phyloP scores from a whole-genome alignment of 345 rosid genomes.

The Salix viminalis region DNA sequence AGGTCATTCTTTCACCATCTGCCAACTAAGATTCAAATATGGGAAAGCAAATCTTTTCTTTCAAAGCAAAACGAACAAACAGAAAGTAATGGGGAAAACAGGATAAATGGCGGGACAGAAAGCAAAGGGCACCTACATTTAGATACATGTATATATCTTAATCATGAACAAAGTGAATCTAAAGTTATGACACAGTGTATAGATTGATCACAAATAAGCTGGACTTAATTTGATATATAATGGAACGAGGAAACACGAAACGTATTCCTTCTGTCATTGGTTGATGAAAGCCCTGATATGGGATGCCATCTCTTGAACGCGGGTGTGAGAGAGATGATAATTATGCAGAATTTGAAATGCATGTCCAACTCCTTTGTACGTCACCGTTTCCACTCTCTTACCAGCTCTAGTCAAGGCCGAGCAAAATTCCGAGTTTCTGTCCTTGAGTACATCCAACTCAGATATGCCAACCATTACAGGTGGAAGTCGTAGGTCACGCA shows the following conservation, averaged over 20 bases:
- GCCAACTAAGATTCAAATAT: not conserved
- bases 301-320: conserved; percentile 56
- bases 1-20: not conserved
- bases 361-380: conserved; percentile 70
- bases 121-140: not conserved
- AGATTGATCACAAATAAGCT: not conserved
- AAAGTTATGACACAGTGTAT: not conserved
- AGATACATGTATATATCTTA: not conserved
- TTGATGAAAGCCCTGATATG: conserved; percentile 52
- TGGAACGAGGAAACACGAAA: not conserved
- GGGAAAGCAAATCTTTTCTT: not conserved
- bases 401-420: conserved; percentile 43
- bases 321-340: conserved; percentile 36
- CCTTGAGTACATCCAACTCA: conserved; percentile 51
- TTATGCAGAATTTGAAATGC: conserved; percentile 62
- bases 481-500: conserved; percentile 10
- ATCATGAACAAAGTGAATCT: not conserved
- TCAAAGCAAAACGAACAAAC: not conserved
- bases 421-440: conserved; percentile 56
- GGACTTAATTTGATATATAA: not conserved
- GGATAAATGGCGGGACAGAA: not conserved
- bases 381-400: conserved; percentile 48
- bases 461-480: conserved; percentile 19
- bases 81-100: not conserved
- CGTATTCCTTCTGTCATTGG: not conserved